Evolutionary conservation across 148 eudicot genomes (phyloP).

Genomic region (Talinum fruticosum): DNA sequence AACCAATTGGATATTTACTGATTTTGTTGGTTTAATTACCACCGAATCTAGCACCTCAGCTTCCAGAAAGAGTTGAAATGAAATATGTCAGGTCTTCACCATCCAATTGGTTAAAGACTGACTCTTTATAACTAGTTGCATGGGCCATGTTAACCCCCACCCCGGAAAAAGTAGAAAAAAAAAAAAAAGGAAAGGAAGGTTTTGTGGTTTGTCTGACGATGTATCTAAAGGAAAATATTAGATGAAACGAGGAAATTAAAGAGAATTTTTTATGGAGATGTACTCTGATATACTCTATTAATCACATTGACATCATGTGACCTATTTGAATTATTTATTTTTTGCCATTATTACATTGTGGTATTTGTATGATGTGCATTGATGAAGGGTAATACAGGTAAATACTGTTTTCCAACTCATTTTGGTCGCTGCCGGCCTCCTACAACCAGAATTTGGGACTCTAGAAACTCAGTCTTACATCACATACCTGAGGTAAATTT

Average conservation of each 20-base stretch:
- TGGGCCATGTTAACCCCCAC: too few relatives aligned
- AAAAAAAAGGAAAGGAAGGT: too few relatives aligned
- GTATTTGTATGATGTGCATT: background rate
- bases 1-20: background rate
- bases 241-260: too few relatives aligned
- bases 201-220: too few relatives aligned
- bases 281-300: too few relatives aligned
- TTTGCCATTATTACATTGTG: background rate
- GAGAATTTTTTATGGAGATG: too few relatives aligned
- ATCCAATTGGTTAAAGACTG: background rate
- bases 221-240: background rate
- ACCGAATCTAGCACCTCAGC: background rate
- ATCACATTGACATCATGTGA: background rate
- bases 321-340: background rate
- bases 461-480: slow-evolving; percentile 64
- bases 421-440: slow-evolving; percentile 82
- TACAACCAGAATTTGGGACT: slow-evolving; percentile 88
- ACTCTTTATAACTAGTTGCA: background rate
- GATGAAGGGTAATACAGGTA: slow-evolving; percentile 42
- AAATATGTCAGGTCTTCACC: background rate
- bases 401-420: slow-evolving; percentile 83
- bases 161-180: too few relatives aligned
- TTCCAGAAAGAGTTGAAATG: background rate
- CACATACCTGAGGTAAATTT: slow-evolving; percentile 66
- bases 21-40: background rate